Evolutionary conservation across 2,329 filamentous ascomycete species (phyloP), one percentile per base, ranked within the genome.

Genomic region (Huntiella omanensis): DNA sequence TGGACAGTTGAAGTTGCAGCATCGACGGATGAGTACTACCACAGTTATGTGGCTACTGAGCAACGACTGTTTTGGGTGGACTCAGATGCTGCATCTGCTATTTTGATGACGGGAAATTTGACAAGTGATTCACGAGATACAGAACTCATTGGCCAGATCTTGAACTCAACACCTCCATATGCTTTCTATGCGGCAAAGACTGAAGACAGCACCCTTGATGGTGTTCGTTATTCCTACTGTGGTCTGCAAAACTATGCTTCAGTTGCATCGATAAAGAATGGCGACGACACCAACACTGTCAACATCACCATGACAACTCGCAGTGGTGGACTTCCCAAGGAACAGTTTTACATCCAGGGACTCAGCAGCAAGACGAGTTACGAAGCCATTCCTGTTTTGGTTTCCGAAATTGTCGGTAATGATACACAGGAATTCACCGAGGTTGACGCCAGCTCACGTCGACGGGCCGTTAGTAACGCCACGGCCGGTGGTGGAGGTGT

Each of bases 1-100:
- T 98, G 85, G 67, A 82, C 78, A 50, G 87, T 87, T 54, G 70
- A 92, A 55, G 64, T 98, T 16, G 85, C 84, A 1, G 82, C 75
- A 4, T 95, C 87, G 1, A 76, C 79, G n/a, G 80, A 93, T 54
- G 71, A 66, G 1, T 81, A 71, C 50, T 95, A 83, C 57, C 80
- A 92, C 61, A 68, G 63, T 33, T 83, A 74, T 54, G 61, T 69
- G 51, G 58, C 64, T 10, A 55, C 59, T 1, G 58, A 66, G 15
- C 64, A 51, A 10, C 51, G 46, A 2, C 66, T 95, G 5, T 73
- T 77, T 54, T 81, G 87, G 62, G 75, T 95, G 45, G 91, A 96
- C 56, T 85, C 83, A 17, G 91, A 96, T 59, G 78, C 75, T 38
- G 71, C 70, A 28, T 79, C 84, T 2, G 82, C 84, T 2, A 66